Percentiles rank a stretch among this genome's conserved stretches.
Evolutionary conservation across 2,329 filamentous ascomycete species (phyloP).

Genomic region (Dactylonectria estremocensis): DNA sequence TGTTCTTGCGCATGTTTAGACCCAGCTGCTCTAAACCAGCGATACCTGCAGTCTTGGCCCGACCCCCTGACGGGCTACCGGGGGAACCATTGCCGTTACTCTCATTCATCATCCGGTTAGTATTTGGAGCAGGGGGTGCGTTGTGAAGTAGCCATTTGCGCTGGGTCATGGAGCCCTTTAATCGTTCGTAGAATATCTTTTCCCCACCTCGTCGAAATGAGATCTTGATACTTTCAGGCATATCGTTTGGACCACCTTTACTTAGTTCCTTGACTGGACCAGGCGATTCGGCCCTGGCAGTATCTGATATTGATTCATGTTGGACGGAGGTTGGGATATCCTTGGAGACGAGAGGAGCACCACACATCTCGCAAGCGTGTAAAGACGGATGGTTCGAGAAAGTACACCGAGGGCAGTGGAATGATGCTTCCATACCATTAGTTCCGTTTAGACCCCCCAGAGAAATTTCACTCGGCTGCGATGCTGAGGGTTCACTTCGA

Average conservation of each 20-base stretch:
- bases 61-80: conserved; percentile 48
- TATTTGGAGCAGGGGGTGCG: conserved; percentile 87
- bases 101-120: conserved; percentile 58
- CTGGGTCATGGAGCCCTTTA: conserved; percentile 91
- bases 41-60: conserved; percentile 83
- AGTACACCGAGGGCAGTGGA: conserved; percentile 89
- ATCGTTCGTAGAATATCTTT: conserved; percentile 88
- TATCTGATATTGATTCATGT: conserved; percentile 55
- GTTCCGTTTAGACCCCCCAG: conserved; percentile 17
- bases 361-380: conserved; percentile 90
- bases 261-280: conserved; percentile 74
- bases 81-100: conserved; percentile 49
- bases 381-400: conserved; percentile 94
- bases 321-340: conserved; percentile 54
- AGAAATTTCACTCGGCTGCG: conserved; percentile 2
- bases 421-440: conserved; percentile 54
- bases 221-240: conserved; percentile 85
- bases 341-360: conserved; percentile 77
- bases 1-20: conserved; percentile 89
- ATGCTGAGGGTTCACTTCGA: conserved; percentile 16
- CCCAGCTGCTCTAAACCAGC: conserved; percentile 92
- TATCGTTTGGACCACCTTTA: conserved; percentile 63
- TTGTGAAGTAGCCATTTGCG: conserved; percentile 95
- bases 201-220: conserved; percentile 93
- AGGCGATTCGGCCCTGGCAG: conserved; percentile 79